A percentile compares a stretch with the other conserved stretches of the same genome.
These are phyloP conservation scores for Saccharomycopsis amapae DNA, from an alignment of 805 yeast species.

Conservation along the genomic window DNA sequence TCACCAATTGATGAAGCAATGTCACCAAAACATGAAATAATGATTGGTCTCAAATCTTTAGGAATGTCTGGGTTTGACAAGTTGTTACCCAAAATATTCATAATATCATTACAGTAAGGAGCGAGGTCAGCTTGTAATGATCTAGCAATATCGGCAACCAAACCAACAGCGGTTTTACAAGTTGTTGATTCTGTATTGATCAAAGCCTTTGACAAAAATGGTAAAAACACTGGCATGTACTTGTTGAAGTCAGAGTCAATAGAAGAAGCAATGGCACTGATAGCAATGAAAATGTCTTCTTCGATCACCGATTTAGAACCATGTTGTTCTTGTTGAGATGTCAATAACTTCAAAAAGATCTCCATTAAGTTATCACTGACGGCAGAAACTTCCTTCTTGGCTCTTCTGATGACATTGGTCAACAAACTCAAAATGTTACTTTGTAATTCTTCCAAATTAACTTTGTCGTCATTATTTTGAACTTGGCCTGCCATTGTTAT, in stretches of 20 bases:
- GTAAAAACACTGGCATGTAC: slow-evolving; percentile 77
- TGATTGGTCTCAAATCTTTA: slow-evolving; percentile 79
- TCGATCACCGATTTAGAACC: slow-evolving; percentile 63
- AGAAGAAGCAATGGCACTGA: slow-evolving; percentile 83
- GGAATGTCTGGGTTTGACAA: slow-evolving; percentile 61
- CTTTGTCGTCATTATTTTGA: slow-evolving; percentile 60
- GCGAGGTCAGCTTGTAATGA: slow-evolving; percentile 69
- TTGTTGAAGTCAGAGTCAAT: slow-evolving; percentile 62
- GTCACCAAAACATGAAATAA: slow-evolving; percentile 92
- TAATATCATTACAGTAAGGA: slow-evolving; percentile 72
- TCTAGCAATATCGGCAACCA: slow-evolving; percentile 90
- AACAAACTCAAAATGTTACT: slow-evolving; percentile 66
- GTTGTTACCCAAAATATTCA: slow-evolving; percentile 73
- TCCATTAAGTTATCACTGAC: slow-evolving; percentile 85
- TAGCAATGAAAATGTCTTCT: slow-evolving; percentile 89
- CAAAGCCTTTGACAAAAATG: slow-evolving; percentile 72
- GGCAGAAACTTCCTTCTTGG: slow-evolving; percentile 51
- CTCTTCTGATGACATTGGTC: slow-evolving; percentile 78
- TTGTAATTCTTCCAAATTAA: slow-evolving; percentile 82
- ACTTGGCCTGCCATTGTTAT: slow-evolving; percentile 51
- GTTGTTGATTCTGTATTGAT: slow-evolving; percentile 77
- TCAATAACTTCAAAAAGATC: slow-evolving; percentile 66
- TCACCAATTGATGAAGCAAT: slow-evolving; percentile 83
- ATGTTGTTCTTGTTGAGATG: slow-evolving; percentile 46
- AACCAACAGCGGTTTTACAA: slow-evolving; percentile 86